Evolutionary conservation across 768 basidiomycete genomes (phyloP).

Genomic region (Tricholoma sp.): DNA sequence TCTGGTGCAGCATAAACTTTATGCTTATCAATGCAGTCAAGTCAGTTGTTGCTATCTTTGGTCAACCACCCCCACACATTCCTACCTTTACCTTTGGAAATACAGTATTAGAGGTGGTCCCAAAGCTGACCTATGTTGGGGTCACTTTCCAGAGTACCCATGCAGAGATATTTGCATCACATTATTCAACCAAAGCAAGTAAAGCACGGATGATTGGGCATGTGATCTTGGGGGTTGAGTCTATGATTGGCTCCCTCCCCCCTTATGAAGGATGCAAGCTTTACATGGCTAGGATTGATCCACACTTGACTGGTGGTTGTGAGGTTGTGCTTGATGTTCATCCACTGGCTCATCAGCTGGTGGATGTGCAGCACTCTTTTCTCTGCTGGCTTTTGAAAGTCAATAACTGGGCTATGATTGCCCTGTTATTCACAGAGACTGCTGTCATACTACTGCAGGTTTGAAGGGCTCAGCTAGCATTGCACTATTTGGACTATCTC

Average conservation of each 20-base stretch:
- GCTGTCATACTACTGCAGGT: constrained; percentile 18
- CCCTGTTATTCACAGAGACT: constrained; percentile 21
- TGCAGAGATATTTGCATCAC: constrained; percentile 5
- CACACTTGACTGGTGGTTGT: neutral
- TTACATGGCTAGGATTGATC: constrained; percentile 5
- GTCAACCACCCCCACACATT: neutral
- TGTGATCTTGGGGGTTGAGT: constrained; percentile 7
- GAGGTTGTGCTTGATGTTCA: neutral
- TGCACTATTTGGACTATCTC: constrained; percentile 17
- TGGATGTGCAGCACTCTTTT: neutral
- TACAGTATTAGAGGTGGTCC: neutral
- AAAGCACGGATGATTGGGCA: constrained; percentile 7
- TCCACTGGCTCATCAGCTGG: neutral
- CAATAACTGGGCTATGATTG: constrained; percentile 8
- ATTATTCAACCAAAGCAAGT: constrained; percentile 8
- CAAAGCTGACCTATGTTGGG: constrained; percentile 5
- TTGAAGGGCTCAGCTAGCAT: constrained; percentile 11
- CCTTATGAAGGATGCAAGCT: constrained; percentile 5
- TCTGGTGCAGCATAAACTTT: constrained; percentile 22
- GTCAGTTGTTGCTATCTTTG: constrained; percentile 8
- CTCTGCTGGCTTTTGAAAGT: neutral
- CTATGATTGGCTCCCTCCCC: constrained; percentile 9
- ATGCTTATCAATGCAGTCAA: constrained; percentile 21
- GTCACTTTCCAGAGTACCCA: constrained; percentile 1
- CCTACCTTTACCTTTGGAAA: constrained; percentile 2